Evolutionary conservation across 371 early-diverging fungal species (phyloP), one percentile per base, ranked within the genome.

Genomic region (Mortierella sp.): DNA sequence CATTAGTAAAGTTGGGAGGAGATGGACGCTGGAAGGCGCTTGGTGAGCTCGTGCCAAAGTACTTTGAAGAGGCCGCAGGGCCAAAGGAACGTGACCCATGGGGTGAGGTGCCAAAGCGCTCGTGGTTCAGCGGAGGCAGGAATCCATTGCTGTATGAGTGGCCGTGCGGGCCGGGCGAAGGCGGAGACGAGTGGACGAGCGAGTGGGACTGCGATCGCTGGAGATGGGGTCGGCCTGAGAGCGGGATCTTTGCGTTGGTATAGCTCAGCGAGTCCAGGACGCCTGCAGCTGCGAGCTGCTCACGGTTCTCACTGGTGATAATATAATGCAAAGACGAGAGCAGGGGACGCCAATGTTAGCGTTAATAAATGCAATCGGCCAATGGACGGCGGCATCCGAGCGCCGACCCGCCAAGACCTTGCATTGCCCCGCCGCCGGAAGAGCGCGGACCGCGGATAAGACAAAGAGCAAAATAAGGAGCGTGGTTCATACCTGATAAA

Each of bases 11-110:
- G 43, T 18, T 48, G 2, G 74, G 69, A n/a, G 67, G 43, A 14
- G 69, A 64, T 4, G 64, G 55, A 1, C 68, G 64, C 21, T 68
- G 72, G 65, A 72, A 76, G 25, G 77, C 67, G 53, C 77, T 76
- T 12, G 80, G 80, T 2, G 73, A 79, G 55, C 80, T 79, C 1
- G 80, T 79, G 23, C 80, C 80, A 66, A 79, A 76, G 62, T 72
- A 76, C 57, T 70, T 79, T 47, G 74, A 63, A 14, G 60, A 68
- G 14, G 68, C 56, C 7, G 53, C 53, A 16, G 64, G 75, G 12
- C 75, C 71, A 7, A 66, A 23, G 3, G 75, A 70, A 45, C 60
- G 62, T 11, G 75, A 75, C 21, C 75, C 71, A 45, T 59, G 66
- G 0, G 59, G 70, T 28, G 75, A 70, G 5, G 66, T 53, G 4